Evolutionary conservation across 257 asterid species (phyloP), one percentile per base, ranked within the genome.

Genomic region (Nyctanthes arbortristis): DNA sequence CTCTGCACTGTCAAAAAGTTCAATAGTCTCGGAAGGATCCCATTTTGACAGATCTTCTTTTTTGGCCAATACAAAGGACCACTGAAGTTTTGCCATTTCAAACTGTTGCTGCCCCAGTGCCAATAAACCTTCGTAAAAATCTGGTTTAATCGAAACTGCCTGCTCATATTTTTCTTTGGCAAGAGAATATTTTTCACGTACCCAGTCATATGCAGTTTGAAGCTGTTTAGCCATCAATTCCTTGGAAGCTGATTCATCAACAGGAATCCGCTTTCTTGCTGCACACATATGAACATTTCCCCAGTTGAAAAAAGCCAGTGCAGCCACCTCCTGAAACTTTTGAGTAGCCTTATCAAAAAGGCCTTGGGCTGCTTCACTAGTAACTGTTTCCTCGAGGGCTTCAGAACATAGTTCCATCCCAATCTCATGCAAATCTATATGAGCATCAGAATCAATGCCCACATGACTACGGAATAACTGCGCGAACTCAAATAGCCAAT

Each of bases 251-350:
- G 96, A 86, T 71, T 90, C 96, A 55, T 91, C 96, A 6, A 89
- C 82, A 3, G 98, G 97, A 68, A 93, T 89, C 64, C 88, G 84
- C 74, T 91, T 93, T 80, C 98, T 83, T 28, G 98, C 97, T 4
- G 97, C 89, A 77, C 98, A 93, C 98, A 93, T 91, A 52, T 93
- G 96, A 12, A 93, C 97, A 65, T 93, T 93, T 55, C 97, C 97
- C 97, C 97, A 91, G 77, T 93, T 93, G 81, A 93, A 93, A 80
- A 82, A 93, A 33, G 97, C 98, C 66, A 90, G 79, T 49, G 98
- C 96, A 20, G 96, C 97, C 57, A 93, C 98, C 69, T 88, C 98
- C 74, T 93, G 97, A 68, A 93, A 90, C 74, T 88, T 93, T 39
- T 81, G 39, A 4, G 96, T 86, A 28, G 98, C 96, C 80, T 83